Conservation (phyloP, 2,329 filamentous ascomycete genomes). For the Claviceps cyperi region DNA sequence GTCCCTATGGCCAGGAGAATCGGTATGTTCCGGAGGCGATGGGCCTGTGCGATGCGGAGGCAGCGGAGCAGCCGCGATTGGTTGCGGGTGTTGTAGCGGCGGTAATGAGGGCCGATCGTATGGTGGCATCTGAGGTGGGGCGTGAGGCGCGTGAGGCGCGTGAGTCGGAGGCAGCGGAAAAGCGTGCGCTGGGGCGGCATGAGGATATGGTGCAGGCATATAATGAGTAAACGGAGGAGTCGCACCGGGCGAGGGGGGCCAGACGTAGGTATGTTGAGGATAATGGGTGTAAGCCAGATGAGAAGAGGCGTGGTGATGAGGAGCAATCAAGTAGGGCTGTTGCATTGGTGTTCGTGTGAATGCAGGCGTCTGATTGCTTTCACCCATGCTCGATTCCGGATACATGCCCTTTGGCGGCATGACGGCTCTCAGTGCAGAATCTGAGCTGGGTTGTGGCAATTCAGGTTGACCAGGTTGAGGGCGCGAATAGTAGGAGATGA, state of each 20-base stretch:
- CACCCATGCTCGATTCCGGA: conserved; percentile 85
- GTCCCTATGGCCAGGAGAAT: conserved; percentile 30
- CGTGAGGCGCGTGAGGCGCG: conserved; percentile 14
- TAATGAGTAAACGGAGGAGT: conserved; percentile 40
- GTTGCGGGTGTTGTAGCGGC: conserved; percentile 19
- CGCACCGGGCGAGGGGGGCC: conserved; percentile 41
- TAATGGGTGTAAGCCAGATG: conserved; percentile 26
- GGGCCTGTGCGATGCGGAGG: conserved; percentile 20
- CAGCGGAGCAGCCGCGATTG: conserved; percentile 8
- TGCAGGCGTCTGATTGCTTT: conserved; percentile 65
- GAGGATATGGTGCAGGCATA: conserved; percentile 22
- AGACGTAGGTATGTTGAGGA: conserved; percentile 30
- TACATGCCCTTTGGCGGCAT: conserved; percentile 89
- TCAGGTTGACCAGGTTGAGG: conserved; percentile 59
- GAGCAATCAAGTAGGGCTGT: conserved; percentile 23
- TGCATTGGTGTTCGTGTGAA: conserved; percentile 63
- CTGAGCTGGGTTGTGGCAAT: conserved; percentile 67
- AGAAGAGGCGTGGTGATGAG: conserved; percentile 17
- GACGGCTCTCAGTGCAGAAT: conserved; percentile 68
- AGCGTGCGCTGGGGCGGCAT: conserved; percentile 12
- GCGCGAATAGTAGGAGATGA: conserved; percentile 92
- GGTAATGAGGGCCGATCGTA: conserved; percentile 25
- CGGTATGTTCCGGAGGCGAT: conserved; percentile 21
- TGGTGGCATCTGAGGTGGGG: neutral
- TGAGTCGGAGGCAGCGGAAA: conserved; percentile 10